Evolutionary conservation across 2,329 filamentous ascomycete genomes (phyloP), one percentile per base, ranked within the genome.

Genomic region (Xylariales sp.): DNA sequence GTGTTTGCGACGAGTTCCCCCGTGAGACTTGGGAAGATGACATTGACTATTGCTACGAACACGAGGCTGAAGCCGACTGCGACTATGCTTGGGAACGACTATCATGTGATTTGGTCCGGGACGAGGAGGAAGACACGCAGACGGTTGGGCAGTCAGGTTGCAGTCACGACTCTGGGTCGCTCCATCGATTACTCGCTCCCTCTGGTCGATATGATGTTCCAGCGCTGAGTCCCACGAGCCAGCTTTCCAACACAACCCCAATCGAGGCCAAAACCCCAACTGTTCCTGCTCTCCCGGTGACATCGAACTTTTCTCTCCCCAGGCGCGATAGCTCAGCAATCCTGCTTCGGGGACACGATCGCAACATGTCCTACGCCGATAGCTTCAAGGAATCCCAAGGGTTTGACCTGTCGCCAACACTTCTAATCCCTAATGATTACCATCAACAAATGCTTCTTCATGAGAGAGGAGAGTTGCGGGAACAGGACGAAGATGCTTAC

Each of bases 21-120:
- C 61, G 61, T 6, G 70, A 73, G 50, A 80, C 66, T 50, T 85
- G 81, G 81, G 81, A 85, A 52, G 79, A 82, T 39, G 79, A 79
- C 47, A 84, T 85, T 46, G 81, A 85, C 54, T 85, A 83, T 58
- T 83, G 78, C 54, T 85, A 85, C 53, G 80, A 84, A 49, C 77
- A 85, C 51, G 80, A 80, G 49, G 78, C 73, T 10, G 81, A 84
- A 56, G 80, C 79, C 6, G 69, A 83, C 57, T 84, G 78, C 53
- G 74, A 84, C 46, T 84, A 81, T 50, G 73, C 80, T 32, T 84
- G 80, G 80, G 76, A 80, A 44, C 72, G 74, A 12, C 64, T 70
- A 3, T 82, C 78, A 0, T 51, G 74, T 39, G 77, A 80, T 35
- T 45, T 66, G 29, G 56, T 51, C 18, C 60, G 61, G 39, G 65